Percentiles rank a stretch among this genome's conserved stretches.
Evolutionary conservation across 495 filamentous ascomycete genomes (phyloP).

Genomic region (Penicillium roqueforti): DNA sequence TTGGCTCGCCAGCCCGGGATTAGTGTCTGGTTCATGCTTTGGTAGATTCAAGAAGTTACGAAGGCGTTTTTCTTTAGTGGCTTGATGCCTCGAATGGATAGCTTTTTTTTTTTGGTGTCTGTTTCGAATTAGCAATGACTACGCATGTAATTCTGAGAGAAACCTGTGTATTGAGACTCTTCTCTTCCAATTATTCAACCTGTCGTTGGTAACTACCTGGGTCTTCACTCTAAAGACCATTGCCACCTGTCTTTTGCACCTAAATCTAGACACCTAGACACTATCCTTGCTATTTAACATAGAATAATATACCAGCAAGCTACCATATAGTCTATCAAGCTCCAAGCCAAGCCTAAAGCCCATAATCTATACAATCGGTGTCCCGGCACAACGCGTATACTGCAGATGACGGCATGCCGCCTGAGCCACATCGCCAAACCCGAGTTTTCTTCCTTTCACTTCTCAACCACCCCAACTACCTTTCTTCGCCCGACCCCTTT

Average conservation of each 20-base stretch:
- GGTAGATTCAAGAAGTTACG: slow-evolving; percentile 11
- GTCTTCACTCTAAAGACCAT: background rate
- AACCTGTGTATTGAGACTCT: background rate
- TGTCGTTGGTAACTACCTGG: background rate
- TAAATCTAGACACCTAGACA: background rate
- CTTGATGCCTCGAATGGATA: background rate
- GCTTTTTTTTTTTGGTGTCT: background rate
- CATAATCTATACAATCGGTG: background rate
- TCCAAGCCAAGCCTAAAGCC: background rate
- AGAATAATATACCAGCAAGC: background rate
- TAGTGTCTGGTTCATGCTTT: slow-evolving; percentile 5
- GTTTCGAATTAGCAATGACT: background rate
- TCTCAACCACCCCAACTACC: slow-evolving; percentile 31
- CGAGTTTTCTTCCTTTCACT: slow-evolving; percentile 35
- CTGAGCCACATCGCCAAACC: slow-evolving; percentile 19
- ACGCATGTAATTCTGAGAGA: slow-evolving; percentile 1
- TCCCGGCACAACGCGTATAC: background rate
- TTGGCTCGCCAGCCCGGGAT: slow-evolving; percentile 16
- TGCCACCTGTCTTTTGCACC: background rate
- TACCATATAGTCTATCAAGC: background rate
- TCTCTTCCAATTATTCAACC: background rate
- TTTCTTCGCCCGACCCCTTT: slow-evolving; percentile 34
- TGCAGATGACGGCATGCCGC: slow-evolving; percentile 31
- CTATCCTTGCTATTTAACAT: background rate
- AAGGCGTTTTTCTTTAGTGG: slow-evolving; percentile 7